Evolutionary conservation across 1,284 basidiomycete species (phyloP).

Genomic region (Leccinum olivaceoglutinosum): DNA sequence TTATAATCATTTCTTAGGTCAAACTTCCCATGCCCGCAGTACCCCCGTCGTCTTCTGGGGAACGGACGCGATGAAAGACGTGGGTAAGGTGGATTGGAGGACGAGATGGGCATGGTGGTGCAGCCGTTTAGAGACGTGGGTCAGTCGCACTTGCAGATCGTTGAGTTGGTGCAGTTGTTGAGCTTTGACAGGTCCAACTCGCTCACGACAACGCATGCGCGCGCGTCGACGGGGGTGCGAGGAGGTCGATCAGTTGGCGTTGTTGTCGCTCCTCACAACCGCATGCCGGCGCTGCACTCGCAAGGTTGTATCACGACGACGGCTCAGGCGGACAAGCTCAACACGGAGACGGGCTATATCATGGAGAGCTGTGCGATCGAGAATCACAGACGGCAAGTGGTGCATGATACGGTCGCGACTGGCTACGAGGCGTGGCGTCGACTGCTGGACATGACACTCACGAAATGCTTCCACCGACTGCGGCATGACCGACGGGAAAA

Average conservation of each 20-base stretch:
- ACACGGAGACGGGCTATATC: constrained; percentile 49
- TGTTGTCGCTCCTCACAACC: constrained; percentile 40
- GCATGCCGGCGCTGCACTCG: too few relatives aligned
- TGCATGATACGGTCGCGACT: too few relatives aligned
- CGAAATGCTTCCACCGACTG: constrained; percentile 37
- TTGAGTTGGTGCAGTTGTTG: constrained; percentile 87
- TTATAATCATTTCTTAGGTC: too few relatives aligned
- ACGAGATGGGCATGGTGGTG: constrained; percentile 21
- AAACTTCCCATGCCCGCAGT: too few relatives aligned
- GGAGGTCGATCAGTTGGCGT: constrained; percentile 70
- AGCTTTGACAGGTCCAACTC: constrained; percentile 51
- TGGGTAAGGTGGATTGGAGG: constrained; percentile 31
- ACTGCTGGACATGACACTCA: constrained; percentile 49
- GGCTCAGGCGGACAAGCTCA: too few relatives aligned
- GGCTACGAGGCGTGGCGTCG: constrained; percentile 67
- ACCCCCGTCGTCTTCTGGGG: constrained; percentile 44
- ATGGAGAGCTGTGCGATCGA: constrained; percentile 75
- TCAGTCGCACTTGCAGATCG: constrained; percentile 78
- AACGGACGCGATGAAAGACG: constrained; percentile 36
- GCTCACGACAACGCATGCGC: neutral
- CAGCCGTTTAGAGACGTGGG: constrained; percentile 66
- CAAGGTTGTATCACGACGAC: too few relatives aligned
- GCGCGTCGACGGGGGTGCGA: constrained; percentile 73
- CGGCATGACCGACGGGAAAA: constrained; percentile 78
- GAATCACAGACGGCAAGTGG: constrained; percentile 72